Evolutionary conservation across 129 eudicot species (phyloP), one percentile per base, ranked within the genome.

Genomic region (Flaveria linearis): DNA sequence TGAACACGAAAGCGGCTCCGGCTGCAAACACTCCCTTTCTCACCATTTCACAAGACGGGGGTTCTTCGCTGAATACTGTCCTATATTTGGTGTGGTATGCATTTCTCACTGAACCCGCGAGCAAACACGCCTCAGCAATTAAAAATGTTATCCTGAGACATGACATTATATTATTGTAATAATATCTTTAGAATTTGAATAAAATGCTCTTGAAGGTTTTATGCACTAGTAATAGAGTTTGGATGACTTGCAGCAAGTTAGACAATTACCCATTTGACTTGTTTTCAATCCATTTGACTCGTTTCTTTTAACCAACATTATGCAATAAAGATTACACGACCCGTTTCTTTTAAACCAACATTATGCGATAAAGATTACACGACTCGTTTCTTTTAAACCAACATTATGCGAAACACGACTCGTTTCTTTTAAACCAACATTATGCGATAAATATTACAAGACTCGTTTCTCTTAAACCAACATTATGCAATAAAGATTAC

Each of bases 1-100:
- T 81, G 79, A 88, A 75, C 28, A 81, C 78, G 68, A 92, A 92
- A 26, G 98, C 89, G 14, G 98, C 98, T 18, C 98, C 96, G 0
- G 96, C 98, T 56, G 96, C 98, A 80, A 92, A 92, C 16, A 90
- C 93, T 20, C 98, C 98, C 76, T 92, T 92, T 64, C 98, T 86
- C 50, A 92, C 92, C 0, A 90, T 92, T 81, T 90, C 90, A 55
- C 98, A 92, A 23, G 96, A 92, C 0, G 90, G 94, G 3, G 86
- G 85, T 12, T 80, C 51, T 8, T 89, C 90, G 14, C 71, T 68
- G 52, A 84, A 84, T 23, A 78, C n/a, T 15, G 86, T 84, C 49
- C 85, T 74, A 82, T 93, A 93, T 71, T 88, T 88, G 66, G 91
- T 88, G 88, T 93, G 98, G 79, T 93, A 88, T 6, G 88, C 98